Percentiles rank a stretch among this genome's conserved stretches.
Conservation (phyloP, 2,329 filamentous ascomycete genomes). For the Aplosporella prunicola region DNA sequence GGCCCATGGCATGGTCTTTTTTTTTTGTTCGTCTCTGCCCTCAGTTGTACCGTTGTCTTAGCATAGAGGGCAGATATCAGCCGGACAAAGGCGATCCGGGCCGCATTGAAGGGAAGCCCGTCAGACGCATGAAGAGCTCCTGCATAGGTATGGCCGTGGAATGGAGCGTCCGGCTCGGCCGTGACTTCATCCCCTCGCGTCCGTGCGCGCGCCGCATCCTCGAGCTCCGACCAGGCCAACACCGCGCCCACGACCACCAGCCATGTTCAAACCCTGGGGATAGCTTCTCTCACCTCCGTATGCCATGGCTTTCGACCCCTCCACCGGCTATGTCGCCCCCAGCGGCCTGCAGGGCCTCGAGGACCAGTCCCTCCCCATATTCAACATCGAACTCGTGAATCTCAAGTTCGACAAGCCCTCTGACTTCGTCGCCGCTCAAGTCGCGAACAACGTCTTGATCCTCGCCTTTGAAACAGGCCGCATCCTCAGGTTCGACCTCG, state of each 20-base stretch:
- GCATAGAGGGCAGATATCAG: too few relatives aligned
- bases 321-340: constrained; percentile 63
- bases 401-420: constrained; percentile 90
- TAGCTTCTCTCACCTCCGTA: not conserved
- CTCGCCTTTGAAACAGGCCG: constrained; percentile 85
- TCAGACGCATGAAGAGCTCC: too few relatives aligned
- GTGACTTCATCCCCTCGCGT: too few relatives aligned
- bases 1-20: too few relatives aligned
- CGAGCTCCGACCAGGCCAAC: not conserved
- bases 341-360: constrained; percentile 51
- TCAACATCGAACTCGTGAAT: constrained; percentile 86
- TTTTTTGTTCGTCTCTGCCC: too few relatives aligned
- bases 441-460: constrained; percentile 93
- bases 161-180: too few relatives aligned
- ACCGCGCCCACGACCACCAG: not conserved
- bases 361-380: constrained; percentile 68
- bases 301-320: constrained; percentile 59
- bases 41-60: too few relatives aligned
- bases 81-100: too few relatives aligned
- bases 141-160: too few relatives aligned
- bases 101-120: too few relatives aligned
- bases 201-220: too few relatives aligned
- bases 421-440: constrained; percentile 91
- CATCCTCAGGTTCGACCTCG: constrained; percentile 87
- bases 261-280: not conserved